Evolutionary conservation across 257 asterid genomes (phyloP).

Genomic region (Nicotiana tomentosiformis): DNA sequence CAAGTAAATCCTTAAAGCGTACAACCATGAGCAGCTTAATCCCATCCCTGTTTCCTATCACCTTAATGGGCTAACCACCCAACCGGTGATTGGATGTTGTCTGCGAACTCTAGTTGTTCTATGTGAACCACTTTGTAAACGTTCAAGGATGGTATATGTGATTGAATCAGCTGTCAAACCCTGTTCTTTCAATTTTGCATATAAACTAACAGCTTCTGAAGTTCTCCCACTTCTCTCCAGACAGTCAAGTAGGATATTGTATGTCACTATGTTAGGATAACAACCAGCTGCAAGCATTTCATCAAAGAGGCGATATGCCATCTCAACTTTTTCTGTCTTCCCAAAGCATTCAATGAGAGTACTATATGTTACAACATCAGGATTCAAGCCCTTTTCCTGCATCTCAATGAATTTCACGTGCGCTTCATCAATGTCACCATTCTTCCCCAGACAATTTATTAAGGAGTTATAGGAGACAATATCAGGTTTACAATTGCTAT

Average conservation of each 20-base stretch:
- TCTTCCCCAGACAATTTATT: slow-evolving; percentile 85
- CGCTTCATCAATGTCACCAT: slow-evolving; percentile 86
- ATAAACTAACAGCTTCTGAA: slow-evolving; percentile 79
- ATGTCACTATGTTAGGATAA: slow-evolving; percentile 79
- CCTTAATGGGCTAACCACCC: slow-evolving; percentile 95
- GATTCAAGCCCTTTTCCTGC: slow-evolving; percentile 84
- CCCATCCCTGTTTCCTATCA: slow-evolving; percentile 19
- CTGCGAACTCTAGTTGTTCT: slow-evolving; percentile 46
- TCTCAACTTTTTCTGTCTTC: slow-evolving; percentile 79
- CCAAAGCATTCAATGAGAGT: slow-evolving; percentile 94
- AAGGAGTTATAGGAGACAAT: slow-evolving; percentile 78
- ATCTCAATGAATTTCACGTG: slow-evolving; percentile 84
- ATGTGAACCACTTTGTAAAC: slow-evolving; percentile 73
- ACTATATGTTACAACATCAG: slow-evolving; percentile 91
- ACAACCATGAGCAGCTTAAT: neutral
- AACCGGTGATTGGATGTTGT: slow-evolving; percentile 80
- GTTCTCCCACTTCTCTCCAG: slow-evolving; percentile 88
- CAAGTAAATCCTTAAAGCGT: neutral
- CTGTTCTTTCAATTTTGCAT: slow-evolving; percentile 70
- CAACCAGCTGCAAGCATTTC: slow-evolving; percentile 88
- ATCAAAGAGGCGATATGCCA: slow-evolving; percentile 67
- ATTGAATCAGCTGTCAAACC: slow-evolving; percentile 82
- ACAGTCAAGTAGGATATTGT: slow-evolving; percentile 84
- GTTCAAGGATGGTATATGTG: slow-evolving; percentile 71
- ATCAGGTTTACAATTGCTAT: slow-evolving; percentile 62